Evolutionary conservation across 1,284 basidiomycete species (phyloP).

Genomic region (Inonotus hispidus): DNA sequence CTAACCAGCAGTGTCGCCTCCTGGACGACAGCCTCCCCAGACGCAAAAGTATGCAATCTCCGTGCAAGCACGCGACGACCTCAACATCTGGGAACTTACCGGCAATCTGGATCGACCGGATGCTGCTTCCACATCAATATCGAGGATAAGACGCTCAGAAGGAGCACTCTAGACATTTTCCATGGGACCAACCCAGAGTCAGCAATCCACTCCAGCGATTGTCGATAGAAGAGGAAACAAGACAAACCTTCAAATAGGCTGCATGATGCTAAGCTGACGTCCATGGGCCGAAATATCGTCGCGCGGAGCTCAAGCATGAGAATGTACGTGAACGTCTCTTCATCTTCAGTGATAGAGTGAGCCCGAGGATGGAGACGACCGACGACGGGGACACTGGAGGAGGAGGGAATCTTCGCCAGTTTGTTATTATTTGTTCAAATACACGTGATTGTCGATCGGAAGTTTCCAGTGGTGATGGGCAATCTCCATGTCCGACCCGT

Average conservation of each 20-base stretch:
- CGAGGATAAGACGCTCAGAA: slow-evolving; percentile 42
- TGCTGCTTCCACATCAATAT: slow-evolving; percentile 60
- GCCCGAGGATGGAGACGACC: slow-evolving; percentile 10
- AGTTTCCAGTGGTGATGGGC: background rate
- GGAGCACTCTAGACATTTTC: slow-evolving; percentile 39
- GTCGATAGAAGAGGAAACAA: background rate
- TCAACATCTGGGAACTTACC: slow-evolving; percentile 62
- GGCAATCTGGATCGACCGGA: slow-evolving; percentile 63
- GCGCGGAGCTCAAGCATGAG: slow-evolving; percentile 19
- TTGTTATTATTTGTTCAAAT: background rate
- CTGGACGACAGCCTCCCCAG: slow-evolving; percentile 44
- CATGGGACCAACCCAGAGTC: slow-evolving; percentile 52
- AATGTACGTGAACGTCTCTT: slow-evolving; percentile 18
- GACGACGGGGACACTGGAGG: background rate
- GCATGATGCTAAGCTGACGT: slow-evolving; percentile 20
- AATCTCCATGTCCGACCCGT: too few species aligned
- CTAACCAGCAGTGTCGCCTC: slow-evolving; percentile 54
- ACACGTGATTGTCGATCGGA: too few species aligned
- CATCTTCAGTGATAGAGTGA: background rate
- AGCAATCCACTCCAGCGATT: background rate
- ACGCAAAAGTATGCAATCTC: slow-evolving; percentile 35
- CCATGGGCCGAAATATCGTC: slow-evolving; percentile 20
- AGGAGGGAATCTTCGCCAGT: background rate
- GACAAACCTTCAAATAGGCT: slow-evolving; percentile 23
- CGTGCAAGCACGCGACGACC: slow-evolving; percentile 62